These are phyloP conservation scores for Penicillium decumbens DNA, from an alignment of 2,329 filamentous ascomycete species.

Conservation along the genomic window DNA sequence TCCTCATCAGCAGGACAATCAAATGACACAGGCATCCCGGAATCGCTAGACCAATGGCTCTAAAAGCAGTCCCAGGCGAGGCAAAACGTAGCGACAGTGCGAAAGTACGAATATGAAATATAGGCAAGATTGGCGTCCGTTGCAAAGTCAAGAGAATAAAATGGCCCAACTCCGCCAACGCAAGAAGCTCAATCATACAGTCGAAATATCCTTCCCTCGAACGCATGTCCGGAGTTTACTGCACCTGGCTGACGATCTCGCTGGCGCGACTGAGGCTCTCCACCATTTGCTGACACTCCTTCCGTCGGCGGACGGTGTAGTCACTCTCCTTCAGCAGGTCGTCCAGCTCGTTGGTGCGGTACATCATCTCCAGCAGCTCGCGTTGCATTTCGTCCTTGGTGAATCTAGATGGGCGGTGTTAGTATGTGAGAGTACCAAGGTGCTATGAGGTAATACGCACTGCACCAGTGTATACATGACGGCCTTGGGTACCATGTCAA, in stretches of 20 bases:
- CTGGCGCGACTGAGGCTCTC: constrained; percentile 83
- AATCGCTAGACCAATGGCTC: background rate
- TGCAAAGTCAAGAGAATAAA: constrained; percentile 15
- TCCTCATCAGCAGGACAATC: constrained; percentile 13
- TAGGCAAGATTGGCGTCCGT: constrained; percentile 14
- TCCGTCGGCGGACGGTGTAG: constrained; percentile 88
- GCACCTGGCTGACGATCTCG: constrained; percentile 86
- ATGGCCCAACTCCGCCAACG: constrained; percentile 18
- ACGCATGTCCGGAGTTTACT: constrained; percentile 35
- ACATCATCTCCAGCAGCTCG: constrained; percentile 96
- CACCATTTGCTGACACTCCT: constrained; percentile 99
- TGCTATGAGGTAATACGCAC: constrained; percentile 52
- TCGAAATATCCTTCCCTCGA: constrained; percentile 5
- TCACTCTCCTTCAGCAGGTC: constrained; percentile 97
- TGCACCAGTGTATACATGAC: constrained; percentile 97
- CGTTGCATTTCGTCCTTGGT: constrained; percentile 99
- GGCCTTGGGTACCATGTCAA: constrained; percentile 99
- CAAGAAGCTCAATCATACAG: constrained; percentile 20
- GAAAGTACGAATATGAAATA: constrained; percentile 10
- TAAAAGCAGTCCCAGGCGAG: background rate
- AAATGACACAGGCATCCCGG: background rate
- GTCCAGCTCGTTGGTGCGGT: constrained; percentile 82
- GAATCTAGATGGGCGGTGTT: constrained; percentile 52
- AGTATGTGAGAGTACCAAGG: constrained; percentile 1
- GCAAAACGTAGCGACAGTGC: background rate